Evolutionary conservation across 371 early-diverging fungal species (phyloP), one percentile per base, ranked within the genome.

Genomic region (Smittium culicis): DNA sequence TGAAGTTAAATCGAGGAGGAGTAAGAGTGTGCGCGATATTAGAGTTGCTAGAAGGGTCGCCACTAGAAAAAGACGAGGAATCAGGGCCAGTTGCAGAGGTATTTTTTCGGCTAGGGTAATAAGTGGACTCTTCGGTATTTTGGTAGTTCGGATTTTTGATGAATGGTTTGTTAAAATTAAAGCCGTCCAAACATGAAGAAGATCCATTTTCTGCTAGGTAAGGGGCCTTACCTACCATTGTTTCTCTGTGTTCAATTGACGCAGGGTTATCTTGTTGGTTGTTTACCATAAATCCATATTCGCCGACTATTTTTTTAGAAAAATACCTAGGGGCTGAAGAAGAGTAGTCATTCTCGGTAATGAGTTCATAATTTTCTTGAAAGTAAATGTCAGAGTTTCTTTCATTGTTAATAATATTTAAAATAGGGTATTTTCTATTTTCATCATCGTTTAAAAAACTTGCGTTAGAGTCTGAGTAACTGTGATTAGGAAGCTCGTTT

Each of bases 331-430:
- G 60, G 5, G n/a, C 60, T 25, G 60, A 27, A 11, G 30, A 29
- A 11, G 60, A 59, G 28, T 29, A 27, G 60, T 59, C 30, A 11
- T 59, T n/a, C 16, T 59, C 30, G 16, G 28, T 32, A 14, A 59
- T 59, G 5, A 59, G 28, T 25, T 59, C 60, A 32, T 59, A 59
- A 29, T 59, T 59, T n/a, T 59, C 60, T 45, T 5, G 45, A 45
- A 11, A 45, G 20, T 45, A 45, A 45, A 20, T 11, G 20, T 45
- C 45, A 5, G 20, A 20, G 20, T 45, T 45, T 20, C 20, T 45
- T 5, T 45, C 45, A 45, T 5, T 45, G 45, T 11, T n/a, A n/a
- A n/a, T n/a, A n/a, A n/a, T n/a, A n/a, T n/a, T n/a, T n/a, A n/a
- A n/a, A n/a, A n/a, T n/a, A n/a, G n/a, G n/a, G n/a, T n/a, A n/a